Conservation (phyloP, 306 rosid genomes). For the Erythrophleum fordii region DNA sequence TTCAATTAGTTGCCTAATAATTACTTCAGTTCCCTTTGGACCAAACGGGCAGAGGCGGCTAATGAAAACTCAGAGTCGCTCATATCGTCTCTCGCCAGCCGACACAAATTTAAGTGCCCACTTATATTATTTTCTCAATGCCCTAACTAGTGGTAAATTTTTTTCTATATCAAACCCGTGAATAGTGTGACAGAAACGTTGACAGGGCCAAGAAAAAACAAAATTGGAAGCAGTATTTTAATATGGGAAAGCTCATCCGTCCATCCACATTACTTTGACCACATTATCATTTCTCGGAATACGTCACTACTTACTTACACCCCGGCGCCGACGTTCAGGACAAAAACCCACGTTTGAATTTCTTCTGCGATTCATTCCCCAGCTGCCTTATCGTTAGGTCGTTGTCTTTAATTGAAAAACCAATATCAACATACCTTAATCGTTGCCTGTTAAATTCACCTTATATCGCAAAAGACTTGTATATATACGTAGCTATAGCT, state of each 20-base stretch:
- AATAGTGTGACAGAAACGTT: neutral
- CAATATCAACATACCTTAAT: neutral
- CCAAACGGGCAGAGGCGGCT: constrained; percentile 1
- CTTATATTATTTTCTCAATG: neutral
- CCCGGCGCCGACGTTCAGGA: constrained; percentile 62
- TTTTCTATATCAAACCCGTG: neutral
- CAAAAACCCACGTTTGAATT: constrained; percentile 43
- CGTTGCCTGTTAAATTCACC: neutral
- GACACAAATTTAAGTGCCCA: neutral
- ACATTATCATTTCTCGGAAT: neutral
- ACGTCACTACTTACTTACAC: constrained; percentile 24
- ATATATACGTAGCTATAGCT: neutral
- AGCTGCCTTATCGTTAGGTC: constrained; percentile 33
- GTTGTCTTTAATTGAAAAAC: constrained; percentile 46
- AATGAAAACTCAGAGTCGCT: neutral
- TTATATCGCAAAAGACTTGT: neutral
- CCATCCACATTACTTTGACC: constrained; percentile 45
- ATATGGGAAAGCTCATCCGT: neutral
- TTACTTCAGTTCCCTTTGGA: neutral
- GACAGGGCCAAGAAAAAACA: neutral
- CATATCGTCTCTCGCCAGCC: neutral
- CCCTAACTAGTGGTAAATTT: neutral
- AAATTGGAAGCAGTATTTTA: neutral
- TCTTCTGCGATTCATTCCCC: neutral
- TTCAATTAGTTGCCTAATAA: neutral